Percentiles rank a stretch among this genome's conserved stretches.
Conservation (phyloP, 176 grass and related monocot genomes). For the Avena atlantica region DNA sequence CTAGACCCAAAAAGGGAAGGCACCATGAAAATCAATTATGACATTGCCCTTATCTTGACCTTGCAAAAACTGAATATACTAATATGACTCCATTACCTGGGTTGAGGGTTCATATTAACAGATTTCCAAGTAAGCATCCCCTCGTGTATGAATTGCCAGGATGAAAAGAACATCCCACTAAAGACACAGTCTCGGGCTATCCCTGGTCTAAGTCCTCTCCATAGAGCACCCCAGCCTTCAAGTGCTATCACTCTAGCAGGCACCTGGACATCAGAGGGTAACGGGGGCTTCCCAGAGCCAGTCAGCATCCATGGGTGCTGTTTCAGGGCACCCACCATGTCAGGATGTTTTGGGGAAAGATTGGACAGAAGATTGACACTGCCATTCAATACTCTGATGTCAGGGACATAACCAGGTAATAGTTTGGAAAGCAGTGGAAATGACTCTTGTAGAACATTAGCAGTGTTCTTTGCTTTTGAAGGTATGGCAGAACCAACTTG, state of each 20-base stretch:
- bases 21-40: slow-evolving; percentile 11
- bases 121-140: slow-evolving; percentile 83
- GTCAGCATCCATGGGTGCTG: slow-evolving; percentile 93
- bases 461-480: slow-evolving; percentile 44
- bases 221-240: slow-evolving; percentile 92
- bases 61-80: slow-evolving; percentile 31
- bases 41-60: neutral
- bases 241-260: slow-evolving; percentile 71
- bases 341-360: slow-evolving; percentile 67
- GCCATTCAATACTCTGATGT: slow-evolving; percentile 62
- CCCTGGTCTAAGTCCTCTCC: slow-evolving; percentile 84
- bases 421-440: slow-evolving; percentile 70
- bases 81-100: slow-evolving; percentile 54
- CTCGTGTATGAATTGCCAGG: slow-evolving; percentile 88
- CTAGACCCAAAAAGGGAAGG: neutral
- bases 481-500: slow-evolving; percentile 72
- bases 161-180: slow-evolving; percentile 90
- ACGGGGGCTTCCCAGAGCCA: slow-evolving; percentile 78
- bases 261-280: slow-evolving; percentile 80
- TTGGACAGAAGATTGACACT: slow-evolving; percentile 77
- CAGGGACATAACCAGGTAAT: slow-evolving; percentile 74
- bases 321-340: slow-evolving; percentile 76
- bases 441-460: slow-evolving; percentile 45
- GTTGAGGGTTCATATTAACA: slow-evolving; percentile 77
- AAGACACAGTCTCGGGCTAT: slow-evolving; percentile 83